These are phyloP conservation scores for Paecilomyces sp. DNA, from an alignment of 2,329 filamentous ascomycete genomes.

Conservation along the genomic window DNA sequence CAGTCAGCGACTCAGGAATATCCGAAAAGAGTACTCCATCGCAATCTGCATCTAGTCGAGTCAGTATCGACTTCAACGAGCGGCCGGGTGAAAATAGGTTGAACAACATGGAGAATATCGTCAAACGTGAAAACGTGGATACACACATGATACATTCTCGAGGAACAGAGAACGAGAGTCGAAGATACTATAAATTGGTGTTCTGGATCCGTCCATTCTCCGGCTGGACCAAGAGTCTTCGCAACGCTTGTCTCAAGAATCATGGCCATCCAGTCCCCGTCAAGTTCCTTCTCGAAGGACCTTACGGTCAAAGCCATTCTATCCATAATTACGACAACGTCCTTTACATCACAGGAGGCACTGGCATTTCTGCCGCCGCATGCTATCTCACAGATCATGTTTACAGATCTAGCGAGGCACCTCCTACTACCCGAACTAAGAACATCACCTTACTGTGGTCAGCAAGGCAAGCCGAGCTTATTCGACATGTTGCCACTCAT, in stretches of 20 bases:
- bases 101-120: background rate
- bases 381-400: background rate
- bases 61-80: background rate
- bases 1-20: background rate
- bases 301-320: constrained; percentile 36
- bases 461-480: background rate
- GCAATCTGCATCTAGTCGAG: background rate
- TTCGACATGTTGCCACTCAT: background rate
- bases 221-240: constrained; percentile 38
- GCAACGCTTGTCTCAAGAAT: constrained; percentile 17
- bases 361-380: constrained; percentile 28
- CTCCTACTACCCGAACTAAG: background rate
- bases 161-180: background rate
- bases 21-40: background rate
- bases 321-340: constrained; percentile 40
- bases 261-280: constrained; percentile 13
- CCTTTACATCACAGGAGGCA: constrained; percentile 37
- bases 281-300: constrained; percentile 39
- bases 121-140: background rate
- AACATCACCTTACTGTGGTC: background rate
- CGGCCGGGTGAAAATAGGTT: background rate
- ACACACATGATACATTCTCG: background rate
- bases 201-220: constrained; percentile 41
- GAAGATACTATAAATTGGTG: constrained; percentile 23
- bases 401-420: background rate